Evolutionary conservation across 768 basidiomycete genomes (phyloP), one percentile per base, ranked within the genome.

Genomic region (Auricularia cornea): DNA sequence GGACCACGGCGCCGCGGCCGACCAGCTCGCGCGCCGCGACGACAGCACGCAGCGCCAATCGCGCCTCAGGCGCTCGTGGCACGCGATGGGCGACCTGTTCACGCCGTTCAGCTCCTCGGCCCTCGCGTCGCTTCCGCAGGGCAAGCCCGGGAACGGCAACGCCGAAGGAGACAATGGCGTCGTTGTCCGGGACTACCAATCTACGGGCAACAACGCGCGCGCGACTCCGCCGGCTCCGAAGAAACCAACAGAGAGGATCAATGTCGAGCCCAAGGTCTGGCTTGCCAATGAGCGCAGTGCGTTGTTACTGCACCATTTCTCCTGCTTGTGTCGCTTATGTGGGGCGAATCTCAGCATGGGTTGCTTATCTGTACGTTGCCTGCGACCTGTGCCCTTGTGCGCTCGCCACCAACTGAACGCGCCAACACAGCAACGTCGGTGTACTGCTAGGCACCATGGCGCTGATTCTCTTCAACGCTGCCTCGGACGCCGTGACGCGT

Each of bases 211-310:
- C 54, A 31, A 16, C 2, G 12, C 54, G 54, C 30, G 54, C 54
- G 23, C 72, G 88, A 82, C 68, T 71, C 78, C 3, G 70, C 87
- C 0, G 40, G 81, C 93, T 0, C 92, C 92, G 0, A 90, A 88
- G 78, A 94, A 94, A 74, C 84, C 91, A 26, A 78, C 88, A 0
- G 89, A 89, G 1, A 84, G 88, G 0, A 79, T 98, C 69, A 90
- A 86, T 66, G 93, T 98, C 20, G 94, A 98, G 72, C 87, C 86
- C 26, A 98, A 98, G 70, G 94, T 98, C 59, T 98, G 95, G 94
- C 96, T 98, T 72, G 94, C 94, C 10, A 97, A 97, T 70, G 94
- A 98, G 75, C 79, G 92, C 71, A 94, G 92, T 94, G 57, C 65
- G 86, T 75, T 8, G n/a, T 2, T 38, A 14, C 16, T 2, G 10